These are phyloP conservation scores for Diaporthe ampelina DNA, from an alignment of 2,329 filamentous ascomycete genomes.

Conservation along the genomic window DNA sequence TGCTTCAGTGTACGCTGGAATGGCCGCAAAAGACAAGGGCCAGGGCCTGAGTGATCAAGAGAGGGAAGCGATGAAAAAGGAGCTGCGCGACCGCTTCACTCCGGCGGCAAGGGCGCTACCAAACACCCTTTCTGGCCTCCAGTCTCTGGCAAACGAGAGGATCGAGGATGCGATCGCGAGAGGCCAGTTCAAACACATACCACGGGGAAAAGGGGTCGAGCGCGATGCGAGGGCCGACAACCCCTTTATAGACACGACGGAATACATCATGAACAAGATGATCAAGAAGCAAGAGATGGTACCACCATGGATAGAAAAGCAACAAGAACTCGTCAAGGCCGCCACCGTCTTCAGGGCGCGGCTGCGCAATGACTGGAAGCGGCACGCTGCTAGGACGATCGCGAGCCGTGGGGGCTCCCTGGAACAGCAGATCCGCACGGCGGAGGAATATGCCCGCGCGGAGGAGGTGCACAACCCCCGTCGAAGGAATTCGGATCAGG, in stretches of 20 bases:
- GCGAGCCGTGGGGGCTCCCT: conserved; percentile 82
- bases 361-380: conserved; percentile 86
- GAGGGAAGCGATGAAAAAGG: conserved; percentile 76
- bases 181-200: conserved; percentile 89
- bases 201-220: conserved; percentile 83
- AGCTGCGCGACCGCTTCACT: conserved; percentile 85
- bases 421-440: conserved; percentile 78
- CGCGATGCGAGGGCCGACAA: conserved; percentile 86
- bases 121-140: conserved; percentile 81
- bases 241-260: conserved; percentile 94
- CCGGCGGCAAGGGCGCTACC: conserved; percentile 81
- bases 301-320: conserved; percentile 98
- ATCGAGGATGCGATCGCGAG: conserved; percentile 95
- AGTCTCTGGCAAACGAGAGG: conserved; percentile 85
- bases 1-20: conserved; percentile 64
- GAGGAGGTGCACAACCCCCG: conserved; percentile 77
- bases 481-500: conserved; percentile 60
- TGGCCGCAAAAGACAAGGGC: conserved; percentile 64
- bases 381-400: conserved; percentile 85
- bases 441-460: conserved; percentile 80
- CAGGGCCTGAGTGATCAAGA: conserved; percentile 77
- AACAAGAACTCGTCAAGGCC: conserved; percentile 85
- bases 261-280: conserved; percentile 99
- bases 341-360: conserved; percentile 78
- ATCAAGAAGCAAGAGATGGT: conserved; percentile 96